phyloP scores from a whole-genome alignment of 768 basidiomycete species.

The Terana coerulea region DNA sequence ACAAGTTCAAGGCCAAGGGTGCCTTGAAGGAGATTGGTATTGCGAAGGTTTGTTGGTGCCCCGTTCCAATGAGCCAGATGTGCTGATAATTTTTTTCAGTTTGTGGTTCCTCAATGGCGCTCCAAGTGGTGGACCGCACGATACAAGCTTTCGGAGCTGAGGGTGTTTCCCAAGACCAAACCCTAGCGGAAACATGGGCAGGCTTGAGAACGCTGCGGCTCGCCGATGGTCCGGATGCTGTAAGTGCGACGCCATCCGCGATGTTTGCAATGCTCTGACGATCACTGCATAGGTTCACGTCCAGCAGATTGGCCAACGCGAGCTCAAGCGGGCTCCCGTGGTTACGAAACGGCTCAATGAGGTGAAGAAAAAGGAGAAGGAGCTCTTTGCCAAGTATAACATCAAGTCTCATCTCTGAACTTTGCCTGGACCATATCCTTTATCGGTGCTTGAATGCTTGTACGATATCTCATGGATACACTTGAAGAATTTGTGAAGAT shows the following conservation, averaged over 20 bases:
- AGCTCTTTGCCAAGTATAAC: constrained; percentile 54
- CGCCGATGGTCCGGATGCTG: constrained; percentile 84
- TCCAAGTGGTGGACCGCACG: constrained; percentile 86
- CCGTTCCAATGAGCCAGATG: not conserved
- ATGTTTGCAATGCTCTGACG: not conserved
- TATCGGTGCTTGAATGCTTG: too few relatives aligned
- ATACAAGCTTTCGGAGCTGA: constrained; percentile 98
- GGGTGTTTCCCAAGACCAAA: constrained; percentile 87
- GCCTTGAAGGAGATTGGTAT: constrained; percentile 97
- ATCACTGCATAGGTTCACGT: constrained; percentile 69
- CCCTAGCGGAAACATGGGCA: constrained; percentile 75
- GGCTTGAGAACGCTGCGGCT: constrained; percentile 82
- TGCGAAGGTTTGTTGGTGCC: constrained; percentile 65
- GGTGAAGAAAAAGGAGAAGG: constrained; percentile 57
- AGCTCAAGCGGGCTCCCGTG: constrained; percentile 71
- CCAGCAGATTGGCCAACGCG: constrained; percentile 89
- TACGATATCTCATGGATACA: too few relatives aligned
- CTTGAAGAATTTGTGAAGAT: too few relatives aligned
- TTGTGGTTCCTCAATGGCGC: constrained; percentile 92
- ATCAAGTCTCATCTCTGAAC: constrained; percentile 53
- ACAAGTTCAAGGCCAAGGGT: constrained; percentile 86
- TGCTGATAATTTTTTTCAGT: constrained; percentile 43
- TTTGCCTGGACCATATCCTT: not conserved
- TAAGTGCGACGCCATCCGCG: constrained; percentile 28
- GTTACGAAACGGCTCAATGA: constrained; percentile 54